phyloP scores from a whole-genome alignment of 805 yeast genomes.

The Cyberlindnera veronae region DNA sequence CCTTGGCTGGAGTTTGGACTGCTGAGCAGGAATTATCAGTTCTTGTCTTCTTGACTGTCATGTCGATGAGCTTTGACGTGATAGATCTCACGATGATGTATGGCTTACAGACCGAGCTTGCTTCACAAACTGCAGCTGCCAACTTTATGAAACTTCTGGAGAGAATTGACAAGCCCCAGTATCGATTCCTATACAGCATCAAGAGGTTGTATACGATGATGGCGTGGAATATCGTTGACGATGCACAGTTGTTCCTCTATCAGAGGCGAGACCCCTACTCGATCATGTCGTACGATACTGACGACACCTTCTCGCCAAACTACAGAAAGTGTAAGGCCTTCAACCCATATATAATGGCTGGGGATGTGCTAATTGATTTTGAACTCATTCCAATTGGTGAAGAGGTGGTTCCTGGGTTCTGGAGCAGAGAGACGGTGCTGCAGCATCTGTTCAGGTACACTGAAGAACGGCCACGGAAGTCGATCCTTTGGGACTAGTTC shows the following conservation, averaged over 20 bases:
- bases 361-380: too few relatives aligned
- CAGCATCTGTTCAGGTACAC: conserved; percentile 7
- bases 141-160: conserved; percentile 5
- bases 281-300: conserved; percentile 14
- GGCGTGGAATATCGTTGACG: conserved; percentile 25
- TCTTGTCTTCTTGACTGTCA: background rate
- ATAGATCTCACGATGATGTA: conserved; percentile 14
- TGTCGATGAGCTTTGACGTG: conserved; percentile 1
- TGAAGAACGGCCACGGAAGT: conserved; percentile 2
- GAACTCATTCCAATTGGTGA: background rate
- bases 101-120: conserved; percentile 23
- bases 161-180: background rate
- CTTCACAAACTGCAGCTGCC: conserved; percentile 6
- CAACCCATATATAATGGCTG: background rate
- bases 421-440: conserved; percentile 20
- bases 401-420: conserved; percentile 14
- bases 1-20: conserved; percentile 16
- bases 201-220: conserved; percentile 13
- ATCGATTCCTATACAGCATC: background rate
- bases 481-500: conserved; percentile 17
- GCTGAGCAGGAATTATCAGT: conserved; percentile 3
- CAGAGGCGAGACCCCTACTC: conserved; percentile 8
- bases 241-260: conserved; percentile 6
- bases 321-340: conserved; percentile 8
- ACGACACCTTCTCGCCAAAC: conserved; percentile 15